These are phyloP conservation scores for Solanum pimpinellifolium DNA, from an alignment of 257 asterid genomes.

Conservation along the genomic window DNA sequence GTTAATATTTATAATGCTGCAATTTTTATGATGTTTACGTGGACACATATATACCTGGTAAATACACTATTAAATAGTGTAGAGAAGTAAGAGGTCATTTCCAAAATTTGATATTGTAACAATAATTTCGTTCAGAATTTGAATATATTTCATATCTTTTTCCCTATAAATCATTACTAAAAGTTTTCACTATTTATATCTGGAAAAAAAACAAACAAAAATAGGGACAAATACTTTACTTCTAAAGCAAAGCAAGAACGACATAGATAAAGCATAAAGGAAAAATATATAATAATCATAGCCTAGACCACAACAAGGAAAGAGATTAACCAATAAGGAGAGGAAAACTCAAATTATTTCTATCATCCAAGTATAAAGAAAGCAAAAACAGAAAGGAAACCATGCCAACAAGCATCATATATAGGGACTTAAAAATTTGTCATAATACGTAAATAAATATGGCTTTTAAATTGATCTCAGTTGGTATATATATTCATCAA, in stretches of 20 bases:
- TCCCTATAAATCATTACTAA: no score
- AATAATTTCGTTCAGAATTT: no score
- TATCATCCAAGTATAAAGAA: neutral
- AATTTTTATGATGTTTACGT: no score
- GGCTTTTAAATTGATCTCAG: neutral
- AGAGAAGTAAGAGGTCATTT: no score
- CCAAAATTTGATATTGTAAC: no score
- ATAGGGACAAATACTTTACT: neutral
- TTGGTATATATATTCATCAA: neutral
- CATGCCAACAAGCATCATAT: neutral
- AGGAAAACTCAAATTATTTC: slow-evolving; percentile 3
- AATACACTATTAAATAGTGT: no score
- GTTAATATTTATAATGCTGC: no score
- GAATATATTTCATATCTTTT: no score
- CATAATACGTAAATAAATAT: neutral
- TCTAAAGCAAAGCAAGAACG: neutral
- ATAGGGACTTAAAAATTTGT: neutral
- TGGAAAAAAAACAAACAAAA: no score
- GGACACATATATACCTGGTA: no score
- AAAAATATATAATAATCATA: slow-evolving; percentile 6
- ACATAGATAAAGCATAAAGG: neutral
- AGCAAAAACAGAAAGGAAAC: neutral
- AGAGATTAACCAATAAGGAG: neutral
- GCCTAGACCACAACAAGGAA: slow-evolving; percentile 13
- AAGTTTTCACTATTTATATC: neutral